Evolutionary conservation across 805 yeast genomes (phyloP), one percentile per base, ranked within the genome.

Genomic region (Metschnikowia similis): DNA sequence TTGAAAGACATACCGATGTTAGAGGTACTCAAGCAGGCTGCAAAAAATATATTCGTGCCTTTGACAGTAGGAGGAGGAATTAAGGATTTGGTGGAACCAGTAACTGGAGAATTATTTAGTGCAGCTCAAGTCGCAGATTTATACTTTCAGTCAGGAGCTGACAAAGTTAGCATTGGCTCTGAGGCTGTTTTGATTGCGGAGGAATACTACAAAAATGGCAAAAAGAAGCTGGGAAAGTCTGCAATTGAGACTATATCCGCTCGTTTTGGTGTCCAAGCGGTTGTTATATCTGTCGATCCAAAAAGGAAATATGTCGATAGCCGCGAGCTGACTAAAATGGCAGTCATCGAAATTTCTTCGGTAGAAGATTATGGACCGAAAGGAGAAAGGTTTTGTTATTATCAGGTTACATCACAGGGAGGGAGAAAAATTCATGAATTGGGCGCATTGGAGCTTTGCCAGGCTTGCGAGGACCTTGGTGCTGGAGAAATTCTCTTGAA

Each of bases 31-130:
- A 82, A 79, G 54, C 71, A 74, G 52, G 87, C 97, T 0, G 96
- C 97, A 10, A 85, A 86, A 66, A 85, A 95, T 1, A 87, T 92
- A 45, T 94, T 94, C 70, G 99, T 94, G 11, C 99, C 99, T 8
- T 75, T 94, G 55, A 94, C 99, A 0, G 96, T 94, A 38, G 99
- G 99, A 40, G 99, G 99, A 50, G 99, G 99, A 42, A 94, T 94
- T 55, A 84, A 88, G 57, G 98, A 92, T 65, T 82, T 89, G 56
- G 79, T 80, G 28, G 98, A 94, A 58, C 95, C 96, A 0, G 88
- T 80, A 56, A 59, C 75, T 6, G 95, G 95, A 31, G 82, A 87
- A 7, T 60, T 67, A 8, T 81, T 89, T 11, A 84, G 97, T 6
- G 98, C 98, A 0, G 78, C 87, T 34, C 86, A 90, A 45, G 96